Base-by-base conservation (phyloP, 768 basidiomycete species). In the Lentinus tigrinus region DNA sequence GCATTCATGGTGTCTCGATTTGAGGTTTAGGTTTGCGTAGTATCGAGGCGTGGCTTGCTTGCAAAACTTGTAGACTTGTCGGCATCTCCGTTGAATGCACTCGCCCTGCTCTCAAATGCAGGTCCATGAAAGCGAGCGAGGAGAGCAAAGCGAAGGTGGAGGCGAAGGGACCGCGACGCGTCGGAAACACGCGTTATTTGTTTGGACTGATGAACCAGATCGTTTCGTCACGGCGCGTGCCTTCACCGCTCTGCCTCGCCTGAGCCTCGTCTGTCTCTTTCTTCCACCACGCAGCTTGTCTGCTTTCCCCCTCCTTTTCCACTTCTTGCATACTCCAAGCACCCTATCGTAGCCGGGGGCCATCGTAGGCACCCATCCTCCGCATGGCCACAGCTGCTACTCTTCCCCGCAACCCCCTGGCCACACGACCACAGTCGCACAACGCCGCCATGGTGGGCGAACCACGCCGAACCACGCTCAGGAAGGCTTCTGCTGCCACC, bases 351-450 rank as follows among this genome's bases (percentile, higher is more conserved):
- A 36, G 16, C 49, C 48, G 28, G 56, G 49, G 48, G 52, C 48
- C 23, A n/a, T 34, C n/a, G n/a, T 38, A 43, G 36, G 26, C 57
- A 39, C 39, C 51, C 60, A 53, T 57, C 19, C 31, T 47, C 52
- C 47, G 51, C 54, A 59, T 54, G 54, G 59, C 57, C 49, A 37
- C 51, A 49, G 43, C 36, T 19, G 75, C 82, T 64, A 75, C 77
- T 62, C 61, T 75, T 63, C 73, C 72, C 66, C 82, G 83, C 56
- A 77, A 78, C 53, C 82, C 84, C 38, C 75, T 84, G 31, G 67
- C 75, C 54, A 70, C 73, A 55, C 79, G 80, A 61, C 67, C 71
- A 39, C 64, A 67, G 60, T 72, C 43, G 70, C 73, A 54, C 76
- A 76, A 53, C 66, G 70, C 69, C 52, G 65, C 67, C 61, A 64